Percentiles rank a stretch among this genome's conserved stretches.
phyloP scores from a whole-genome alignment of 331 rosid genomes.

The Saraca asoca region DNA sequence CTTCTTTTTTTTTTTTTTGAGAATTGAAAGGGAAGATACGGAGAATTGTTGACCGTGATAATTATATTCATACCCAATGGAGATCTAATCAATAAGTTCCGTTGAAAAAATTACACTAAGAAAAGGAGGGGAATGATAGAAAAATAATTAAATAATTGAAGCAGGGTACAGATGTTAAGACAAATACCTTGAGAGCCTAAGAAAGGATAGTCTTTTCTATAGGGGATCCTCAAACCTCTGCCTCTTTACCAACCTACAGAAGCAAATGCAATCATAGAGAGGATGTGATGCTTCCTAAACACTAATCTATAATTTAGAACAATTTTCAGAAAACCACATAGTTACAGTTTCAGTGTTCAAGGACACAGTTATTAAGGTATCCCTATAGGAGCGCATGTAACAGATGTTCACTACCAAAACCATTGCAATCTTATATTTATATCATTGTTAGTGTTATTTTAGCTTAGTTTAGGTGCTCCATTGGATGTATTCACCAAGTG shows the following conservation, averaged over 20 bases:
- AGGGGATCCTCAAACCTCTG: slow-evolving; percentile 86
- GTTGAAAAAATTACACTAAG: slow-evolving; percentile 20
- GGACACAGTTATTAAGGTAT: slow-evolving; percentile 7
- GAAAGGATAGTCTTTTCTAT: slow-evolving; percentile 94
- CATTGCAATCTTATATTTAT: slow-evolving; percentile 13
- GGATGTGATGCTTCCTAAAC: slow-evolving; percentile 25
- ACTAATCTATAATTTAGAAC: slow-evolving; percentile 19
- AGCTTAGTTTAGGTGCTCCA: slow-evolving; percentile 5
- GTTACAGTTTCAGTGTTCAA: slow-evolving; percentile 12
- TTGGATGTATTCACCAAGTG: not conserved
- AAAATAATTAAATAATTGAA: not conserved
- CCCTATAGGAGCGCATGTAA: slow-evolving; percentile 11
- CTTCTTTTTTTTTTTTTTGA: no score
- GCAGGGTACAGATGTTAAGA: not conserved
- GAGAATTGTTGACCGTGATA: slow-evolving; percentile 63
- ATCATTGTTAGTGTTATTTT: not conserved
- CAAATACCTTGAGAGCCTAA: slow-evolving; percentile 79
- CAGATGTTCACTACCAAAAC: slow-evolving; percentile 23
- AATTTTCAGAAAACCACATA: slow-evolving; percentile 4
- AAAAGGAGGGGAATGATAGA: not conserved
- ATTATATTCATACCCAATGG: slow-evolving; percentile 81
- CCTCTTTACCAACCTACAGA: slow-evolving; percentile 61
- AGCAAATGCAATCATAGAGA: slow-evolving; percentile 32
- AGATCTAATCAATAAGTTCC: slow-evolving; percentile 34
- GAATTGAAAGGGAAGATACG: slow-evolving; percentile 95